These are phyloP conservation scores for Gynochthodes officinalis DNA, from an alignment of 257 asterid species.

Conservation along the genomic window DNA sequence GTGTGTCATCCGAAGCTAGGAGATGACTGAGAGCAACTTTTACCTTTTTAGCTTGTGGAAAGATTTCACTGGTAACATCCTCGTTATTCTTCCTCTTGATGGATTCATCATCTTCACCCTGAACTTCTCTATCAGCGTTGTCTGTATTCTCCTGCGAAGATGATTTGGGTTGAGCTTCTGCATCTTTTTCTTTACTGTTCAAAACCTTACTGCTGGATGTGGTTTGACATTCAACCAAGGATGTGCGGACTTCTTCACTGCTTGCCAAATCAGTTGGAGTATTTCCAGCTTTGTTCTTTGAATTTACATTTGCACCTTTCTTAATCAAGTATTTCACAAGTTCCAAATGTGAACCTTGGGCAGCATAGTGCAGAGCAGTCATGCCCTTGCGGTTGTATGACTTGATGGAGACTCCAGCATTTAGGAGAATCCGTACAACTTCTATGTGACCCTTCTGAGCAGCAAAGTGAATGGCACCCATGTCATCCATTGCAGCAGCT, in stretches of 20 bases:
- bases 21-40: constrained; percentile 81
- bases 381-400: constrained; percentile 80
- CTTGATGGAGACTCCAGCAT: constrained; percentile 66
- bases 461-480: constrained; percentile 97
- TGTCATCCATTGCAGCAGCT: constrained; percentile 98
- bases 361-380: constrained; percentile 91
- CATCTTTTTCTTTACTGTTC: constrained; percentile 32
- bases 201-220: constrained; percentile 27
- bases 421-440: constrained; percentile 54
- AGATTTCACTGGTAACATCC: constrained; percentile 27
- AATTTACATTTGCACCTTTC: constrained; percentile 61
- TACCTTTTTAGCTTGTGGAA: constrained; percentile 47
- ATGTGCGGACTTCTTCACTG: constrained; percentile 53
- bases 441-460: constrained; percentile 92
- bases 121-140: constrained; percentile 21
- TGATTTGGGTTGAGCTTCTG: constrained; percentile 23
- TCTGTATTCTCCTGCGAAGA: constrained; percentile 27
- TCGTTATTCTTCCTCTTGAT: constrained; percentile 32
- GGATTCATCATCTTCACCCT: constrained; percentile 35
- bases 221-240: constrained; percentile 40
- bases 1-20: constrained; percentile 64
- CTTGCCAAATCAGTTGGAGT: constrained; percentile 68
- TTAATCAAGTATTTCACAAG: constrained; percentile 71
- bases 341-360: constrained; percentile 77
- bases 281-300: constrained; percentile 81